Evolutionary conservation across 805 yeast species (phyloP).

Genomic region (Torulaspora delbrueckii): DNA sequence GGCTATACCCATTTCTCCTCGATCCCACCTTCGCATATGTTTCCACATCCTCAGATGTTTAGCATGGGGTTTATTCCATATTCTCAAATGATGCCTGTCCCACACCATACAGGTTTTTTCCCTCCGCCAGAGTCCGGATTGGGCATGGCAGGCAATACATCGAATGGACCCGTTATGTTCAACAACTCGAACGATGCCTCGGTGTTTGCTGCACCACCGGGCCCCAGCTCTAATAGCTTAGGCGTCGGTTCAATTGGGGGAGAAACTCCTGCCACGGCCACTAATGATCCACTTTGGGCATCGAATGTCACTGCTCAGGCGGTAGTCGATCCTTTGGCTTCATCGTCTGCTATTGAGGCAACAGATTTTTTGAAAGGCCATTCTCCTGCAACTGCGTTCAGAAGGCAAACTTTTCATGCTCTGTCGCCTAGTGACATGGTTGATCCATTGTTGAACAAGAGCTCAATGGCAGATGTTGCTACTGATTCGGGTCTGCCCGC

Average conservation of each 20-base stretch:
- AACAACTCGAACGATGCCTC: conserved; percentile 18
- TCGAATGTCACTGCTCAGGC: conserved; percentile 8
- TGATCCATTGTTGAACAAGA: conserved; percentile 5
- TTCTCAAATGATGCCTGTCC: conserved; percentile 33
- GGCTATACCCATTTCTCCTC: conserved; percentile 4
- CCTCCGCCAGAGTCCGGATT: conserved; percentile 21
- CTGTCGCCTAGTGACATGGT: conserved; percentile 25
- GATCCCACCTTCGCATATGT: conserved; percentile 18
- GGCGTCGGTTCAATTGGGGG: conserved; percentile 3
- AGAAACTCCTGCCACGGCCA: conserved; percentile 5
- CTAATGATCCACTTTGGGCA: conserved; percentile 22
- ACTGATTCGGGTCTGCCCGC: conserved; percentile 2
- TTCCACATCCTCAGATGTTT: conserved; percentile 28
- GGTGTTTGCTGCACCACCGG: conserved; percentile 13
- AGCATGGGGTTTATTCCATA: conserved; percentile 33
- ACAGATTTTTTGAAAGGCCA: conserved; percentile 13
- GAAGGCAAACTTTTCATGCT: conserved; percentile 35
- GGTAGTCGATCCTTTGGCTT: conserved; percentile 7
- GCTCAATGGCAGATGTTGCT: background rate
- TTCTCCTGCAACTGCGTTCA: conserved; percentile 17
- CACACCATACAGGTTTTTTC: conserved; percentile 27
- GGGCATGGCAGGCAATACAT: conserved; percentile 2
- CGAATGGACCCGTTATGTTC: conserved; percentile 9
- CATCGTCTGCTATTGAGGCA: conserved; percentile 11
- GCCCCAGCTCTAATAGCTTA: conserved; percentile 7